phyloP scores from a whole-genome alignment of 129 eudicot genomes.

The Artemisia tridentata region DNA sequence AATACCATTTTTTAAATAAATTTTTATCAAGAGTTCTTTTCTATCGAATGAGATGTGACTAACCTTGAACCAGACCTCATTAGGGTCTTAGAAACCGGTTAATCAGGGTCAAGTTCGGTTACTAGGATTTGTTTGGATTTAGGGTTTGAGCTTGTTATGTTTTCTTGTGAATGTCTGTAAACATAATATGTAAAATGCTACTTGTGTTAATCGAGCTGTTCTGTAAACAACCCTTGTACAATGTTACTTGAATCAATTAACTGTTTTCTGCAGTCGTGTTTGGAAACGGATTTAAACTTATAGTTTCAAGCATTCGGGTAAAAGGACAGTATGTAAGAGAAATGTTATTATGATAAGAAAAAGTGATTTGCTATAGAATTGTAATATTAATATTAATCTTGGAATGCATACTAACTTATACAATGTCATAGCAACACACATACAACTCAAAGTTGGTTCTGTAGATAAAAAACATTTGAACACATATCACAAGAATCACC shows the following conservation, averaged over 20 bases:
- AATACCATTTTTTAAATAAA: slow-evolving; percentile 1
- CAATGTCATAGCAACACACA: too few relatives aligned
- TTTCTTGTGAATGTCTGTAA: slow-evolving; percentile 20
- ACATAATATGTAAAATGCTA: neutral
- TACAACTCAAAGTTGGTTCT: too few relatives aligned
- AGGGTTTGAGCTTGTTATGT: slow-evolving; percentile 8
- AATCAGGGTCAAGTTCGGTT: neutral
- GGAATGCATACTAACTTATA: too few relatives aligned
- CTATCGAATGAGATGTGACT: slow-evolving; percentile 16
- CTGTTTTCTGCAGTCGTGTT: neutral
- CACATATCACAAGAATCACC: too few relatives aligned
- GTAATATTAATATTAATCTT: too few relatives aligned
- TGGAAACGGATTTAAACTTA: too few relatives aligned
- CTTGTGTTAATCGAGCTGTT: neutral
- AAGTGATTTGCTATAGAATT: too few relatives aligned
- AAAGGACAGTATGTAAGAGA: too few relatives aligned
- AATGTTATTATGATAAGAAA: too few relatives aligned
- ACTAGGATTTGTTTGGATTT: neutral
- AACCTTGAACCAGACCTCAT: slow-evolving; percentile 10
- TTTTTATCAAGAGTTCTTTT: neutral
- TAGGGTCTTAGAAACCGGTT: neutral
- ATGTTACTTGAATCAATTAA: neutral
- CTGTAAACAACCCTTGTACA: neutral
- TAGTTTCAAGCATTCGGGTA: too few relatives aligned
- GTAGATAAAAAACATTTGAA: too few relatives aligned